Base-by-base conservation (phyloP, 2,329 filamentous ascomycete genomes). In the Fusarium marasasianum region DNA sequence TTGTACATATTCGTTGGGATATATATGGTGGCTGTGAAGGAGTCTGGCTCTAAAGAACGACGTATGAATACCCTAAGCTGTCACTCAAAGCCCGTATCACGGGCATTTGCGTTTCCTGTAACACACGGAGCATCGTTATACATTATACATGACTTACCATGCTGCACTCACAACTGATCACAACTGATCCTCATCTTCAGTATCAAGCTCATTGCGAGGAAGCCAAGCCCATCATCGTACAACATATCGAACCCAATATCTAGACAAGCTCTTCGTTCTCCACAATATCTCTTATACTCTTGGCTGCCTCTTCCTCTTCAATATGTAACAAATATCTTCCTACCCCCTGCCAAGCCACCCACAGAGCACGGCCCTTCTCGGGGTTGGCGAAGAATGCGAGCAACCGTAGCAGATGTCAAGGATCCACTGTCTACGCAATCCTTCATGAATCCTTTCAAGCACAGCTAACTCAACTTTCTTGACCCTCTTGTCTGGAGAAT, bases 341-440 rank as follows among this genome's bases (percentile, higher is more conserved):
- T 31, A 37, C 64, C 71, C 71, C 72, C 67, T 69, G 72, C 58
- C 63, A 63, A 66, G 58, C 66, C 44, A 55, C 59, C 45, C 62
- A 59, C 40, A 70, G 31, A 54, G 63, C 69, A 75, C 76, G 74
- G 72, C 64, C 76, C 66, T 43, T 59, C 63, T 78, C 76, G 76
- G 76, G 64, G 74, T 68, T 66, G 35, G 65, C 72, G 61, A 77
- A 66, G 69, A 67, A 78, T 74, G 76, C 61, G 58, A 51, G 56
- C 24, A 59, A 26, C 72, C 63, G 63, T 74, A 44, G 65, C 66
- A 66, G 56, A 59, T 66, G 60, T 66, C 53, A 47, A 57, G 53
- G 69, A 50, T 71, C 71, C 71, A 74, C 71, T 31, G 66, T 41
- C 59, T 73, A 71, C 71, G 63, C 72, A 71, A 72, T 72, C 61